Conservation (phyloP, 768 basidiomycete species). For the Lentinula boryana region DNA sequence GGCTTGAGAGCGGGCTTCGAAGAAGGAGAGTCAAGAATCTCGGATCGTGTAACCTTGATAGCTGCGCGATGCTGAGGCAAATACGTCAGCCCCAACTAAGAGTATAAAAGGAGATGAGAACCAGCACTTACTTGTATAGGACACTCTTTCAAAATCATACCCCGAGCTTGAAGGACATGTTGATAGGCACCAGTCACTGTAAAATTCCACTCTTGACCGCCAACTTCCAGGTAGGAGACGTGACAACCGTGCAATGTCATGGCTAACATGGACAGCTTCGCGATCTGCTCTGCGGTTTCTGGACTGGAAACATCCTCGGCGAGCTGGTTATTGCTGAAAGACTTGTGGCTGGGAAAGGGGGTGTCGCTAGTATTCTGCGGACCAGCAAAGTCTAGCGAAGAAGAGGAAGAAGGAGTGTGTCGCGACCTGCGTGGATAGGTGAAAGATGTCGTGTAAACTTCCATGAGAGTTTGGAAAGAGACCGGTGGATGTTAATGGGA, state of each 20-base stretch:
- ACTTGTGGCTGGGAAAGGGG: slow-evolving; percentile 25
- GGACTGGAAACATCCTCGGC: slow-evolving; percentile 9
- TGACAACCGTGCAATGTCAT: slow-evolving; percentile 80
- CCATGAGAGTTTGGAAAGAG: slow-evolving; percentile 46
- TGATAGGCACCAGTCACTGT: slow-evolving; percentile 88
- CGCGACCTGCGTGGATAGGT: slow-evolving; percentile 77
- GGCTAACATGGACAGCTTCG: slow-evolving; percentile 65
- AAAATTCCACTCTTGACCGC: slow-evolving; percentile 79
- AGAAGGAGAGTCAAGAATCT: slow-evolving; percentile 83
- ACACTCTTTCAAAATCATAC: slow-evolving; percentile 84
- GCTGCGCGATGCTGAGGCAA: slow-evolving; percentile 65
- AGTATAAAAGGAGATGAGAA: slow-evolving; percentile 7
- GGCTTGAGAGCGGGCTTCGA: slow-evolving; percentile 76
- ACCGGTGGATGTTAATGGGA: slow-evolving; percentile 13
- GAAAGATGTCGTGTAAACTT: slow-evolving; percentile 94
- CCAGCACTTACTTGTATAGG: slow-evolving; percentile 63
- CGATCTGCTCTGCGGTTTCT: slow-evolving; percentile 10
- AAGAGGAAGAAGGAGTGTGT: slow-evolving; percentile 56
- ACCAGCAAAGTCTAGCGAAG: slow-evolving; percentile 56
- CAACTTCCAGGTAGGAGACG: slow-evolving; percentile 73
- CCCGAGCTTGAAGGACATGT: slow-evolving; percentile 87
- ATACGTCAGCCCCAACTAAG: slow-evolving; percentile 7
- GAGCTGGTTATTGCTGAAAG: slow-evolving; percentile 25
- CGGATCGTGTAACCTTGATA: slow-evolving; percentile 88
- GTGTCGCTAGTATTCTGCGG: slow-evolving; percentile 32